phyloP scores from a whole-genome alignment of 208 protist genomes.

The Leishmania arabica region DNA sequence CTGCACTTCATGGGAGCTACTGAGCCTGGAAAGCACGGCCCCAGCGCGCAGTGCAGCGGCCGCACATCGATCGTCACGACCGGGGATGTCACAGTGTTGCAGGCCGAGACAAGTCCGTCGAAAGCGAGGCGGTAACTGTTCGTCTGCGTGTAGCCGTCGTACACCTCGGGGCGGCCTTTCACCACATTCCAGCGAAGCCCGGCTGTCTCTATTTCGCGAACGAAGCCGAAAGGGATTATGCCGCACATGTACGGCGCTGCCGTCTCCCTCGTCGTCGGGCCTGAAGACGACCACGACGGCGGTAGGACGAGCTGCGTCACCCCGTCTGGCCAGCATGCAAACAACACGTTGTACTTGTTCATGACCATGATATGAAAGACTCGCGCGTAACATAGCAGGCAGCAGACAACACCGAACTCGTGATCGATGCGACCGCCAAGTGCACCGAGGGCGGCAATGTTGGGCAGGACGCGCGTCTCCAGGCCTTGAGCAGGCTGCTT shows the following conservation, averaged over 20 bases:
- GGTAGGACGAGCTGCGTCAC: constrained; percentile 46
- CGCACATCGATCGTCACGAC: constrained; percentile 71
- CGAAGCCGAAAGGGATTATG: constrained; percentile 57
- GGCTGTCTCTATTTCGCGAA: constrained; percentile 70
- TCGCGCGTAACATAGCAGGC: constrained; percentile 31
- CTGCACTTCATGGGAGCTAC: neutral
- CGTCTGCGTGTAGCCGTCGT: constrained; percentile 53
- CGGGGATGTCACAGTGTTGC: constrained; percentile 45
- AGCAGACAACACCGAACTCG: constrained; percentile 52
- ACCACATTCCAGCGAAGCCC: constrained; percentile 78
- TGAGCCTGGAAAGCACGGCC: neutral
- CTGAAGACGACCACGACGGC: constrained; percentile 9
- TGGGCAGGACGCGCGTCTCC: constrained; percentile 48
- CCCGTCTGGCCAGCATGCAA: constrained; percentile 74
- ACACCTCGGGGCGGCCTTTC: constrained; percentile 35
- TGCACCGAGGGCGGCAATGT: constrained; percentile 56
- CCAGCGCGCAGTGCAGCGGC: constrained; percentile 9
- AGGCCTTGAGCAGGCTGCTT: constrained; percentile 1
- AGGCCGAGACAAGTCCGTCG: constrained; percentile 56
- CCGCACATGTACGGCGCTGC: constrained; percentile 48
- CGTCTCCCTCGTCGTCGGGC: constrained; percentile 2
- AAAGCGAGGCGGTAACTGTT: constrained; percentile 50
- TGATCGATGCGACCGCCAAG: constrained; percentile 84
- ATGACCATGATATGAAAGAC: constrained; percentile 45
- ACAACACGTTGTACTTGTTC: constrained; percentile 58